These are phyloP conservation scores for Chondrus crispus DNA, from an alignment of 23 red algal genomes.

Conservation along the genomic window DNA sequence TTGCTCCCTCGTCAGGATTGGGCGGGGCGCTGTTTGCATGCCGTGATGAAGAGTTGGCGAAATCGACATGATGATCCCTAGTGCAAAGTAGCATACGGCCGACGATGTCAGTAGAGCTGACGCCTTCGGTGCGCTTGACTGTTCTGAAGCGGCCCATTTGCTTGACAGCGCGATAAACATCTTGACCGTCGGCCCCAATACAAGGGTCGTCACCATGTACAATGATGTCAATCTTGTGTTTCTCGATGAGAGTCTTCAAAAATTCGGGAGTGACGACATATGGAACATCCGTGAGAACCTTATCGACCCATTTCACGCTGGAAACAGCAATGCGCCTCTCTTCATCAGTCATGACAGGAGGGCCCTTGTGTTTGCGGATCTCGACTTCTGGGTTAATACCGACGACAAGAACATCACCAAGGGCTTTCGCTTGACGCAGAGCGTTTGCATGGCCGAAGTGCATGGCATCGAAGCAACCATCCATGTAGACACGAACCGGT, in stretches of 20 bases:
- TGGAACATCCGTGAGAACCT: conserved; percentile 84
- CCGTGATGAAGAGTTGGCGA: not conserved
- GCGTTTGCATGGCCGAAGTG: conserved; percentile 99
- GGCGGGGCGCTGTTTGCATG: not conserved
- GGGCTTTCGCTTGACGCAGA: conserved; percentile 79
- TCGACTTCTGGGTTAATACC: conserved; percentile 84
- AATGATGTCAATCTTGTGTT: conserved; percentile 93
- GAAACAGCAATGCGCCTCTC: conserved; percentile 83
- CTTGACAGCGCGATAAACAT: conserved; percentile 95
- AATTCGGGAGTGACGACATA: conserved; percentile 92
- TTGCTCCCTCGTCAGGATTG: too few relatives aligned
- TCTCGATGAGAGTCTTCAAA: conserved; percentile 68
- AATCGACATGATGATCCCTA: conserved; percentile 34
- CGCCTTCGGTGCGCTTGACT: conserved; percentile 92
- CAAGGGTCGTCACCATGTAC: conserved; percentile 98
- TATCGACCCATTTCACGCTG: conserved; percentile 98
- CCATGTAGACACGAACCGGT: conserved; percentile 90
- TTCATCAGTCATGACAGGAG: conserved; percentile 94
- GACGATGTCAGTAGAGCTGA: conserved; percentile 97
- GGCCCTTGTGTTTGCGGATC: conserved; percentile 88
- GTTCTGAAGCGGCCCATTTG: conserved; percentile 78
- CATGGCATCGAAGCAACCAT: conserved; percentile 99
- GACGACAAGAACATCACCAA: conserved; percentile 96
- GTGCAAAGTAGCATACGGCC: conserved; percentile 91
- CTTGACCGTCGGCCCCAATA: conserved; percentile 75